These are phyloP conservation scores for Umbelopsis sp. DNA, from an alignment of 371 early-diverging fungal species.

Conservation along the genomic window DNA sequence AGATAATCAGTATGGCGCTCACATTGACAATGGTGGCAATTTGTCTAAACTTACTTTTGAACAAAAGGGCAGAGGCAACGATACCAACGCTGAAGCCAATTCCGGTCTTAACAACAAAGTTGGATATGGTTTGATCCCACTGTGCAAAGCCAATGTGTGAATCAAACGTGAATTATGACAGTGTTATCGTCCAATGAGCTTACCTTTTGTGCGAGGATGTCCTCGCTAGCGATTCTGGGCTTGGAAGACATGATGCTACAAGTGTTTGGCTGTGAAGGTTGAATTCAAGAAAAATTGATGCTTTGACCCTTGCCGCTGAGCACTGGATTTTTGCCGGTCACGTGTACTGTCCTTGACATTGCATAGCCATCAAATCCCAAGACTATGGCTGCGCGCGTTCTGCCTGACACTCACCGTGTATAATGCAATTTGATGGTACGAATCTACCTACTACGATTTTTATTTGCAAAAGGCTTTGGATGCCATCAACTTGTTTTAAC, in stretches of 20 bases:
- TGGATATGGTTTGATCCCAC: constrained; percentile 90
- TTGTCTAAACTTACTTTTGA: constrained; percentile 68
- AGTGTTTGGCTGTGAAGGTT: background rate
- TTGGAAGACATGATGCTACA: constrained; percentile 42
- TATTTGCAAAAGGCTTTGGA: background rate
- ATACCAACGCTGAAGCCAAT: constrained; percentile 88
- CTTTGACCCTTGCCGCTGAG: background rate
- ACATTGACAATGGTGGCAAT: background rate
- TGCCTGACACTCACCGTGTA: constrained; percentile 2
- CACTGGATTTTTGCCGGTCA: background rate
- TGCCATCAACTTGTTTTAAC: background rate
- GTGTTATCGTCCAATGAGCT: constrained; percentile 4
- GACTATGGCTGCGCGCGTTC: background rate
- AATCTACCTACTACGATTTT: background rate
- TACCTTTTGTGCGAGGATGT: constrained; percentile 60
- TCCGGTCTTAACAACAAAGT: constrained; percentile 85
- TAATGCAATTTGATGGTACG: background rate
- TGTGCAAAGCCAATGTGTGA: constrained; percentile 32
- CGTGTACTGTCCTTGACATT: background rate
- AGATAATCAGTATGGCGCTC: background rate
- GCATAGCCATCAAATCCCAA: background rate
- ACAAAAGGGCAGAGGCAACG: constrained; percentile 85
- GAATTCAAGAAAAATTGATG: constrained; percentile 15
- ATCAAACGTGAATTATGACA: background rate
- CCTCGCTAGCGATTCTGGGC: constrained; percentile 56